These are phyloP conservation scores for Cyclotella sp. DNA, from an alignment of 108 stramenopile species.

Conservation along the genomic window DNA sequence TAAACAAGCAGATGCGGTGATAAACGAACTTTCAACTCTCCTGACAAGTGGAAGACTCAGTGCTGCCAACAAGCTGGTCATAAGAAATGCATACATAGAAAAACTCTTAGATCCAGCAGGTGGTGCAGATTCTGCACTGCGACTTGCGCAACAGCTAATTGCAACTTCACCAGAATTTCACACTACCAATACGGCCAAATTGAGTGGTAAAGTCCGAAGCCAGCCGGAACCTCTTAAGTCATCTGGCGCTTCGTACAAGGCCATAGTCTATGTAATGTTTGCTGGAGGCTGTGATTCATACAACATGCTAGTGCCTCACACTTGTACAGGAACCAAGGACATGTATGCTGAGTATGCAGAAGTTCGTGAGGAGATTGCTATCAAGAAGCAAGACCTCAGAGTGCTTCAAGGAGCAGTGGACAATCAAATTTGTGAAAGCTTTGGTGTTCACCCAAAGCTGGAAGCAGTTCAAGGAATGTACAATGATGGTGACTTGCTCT, in stretches of 20 bases:
- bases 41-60: slow-evolving; percentile 62
- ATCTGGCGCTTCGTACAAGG: slow-evolving; percentile 55
- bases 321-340: slow-evolving; percentile 36
- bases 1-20: slow-evolving; percentile 33
- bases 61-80: slow-evolving; percentile 36
- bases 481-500: slow-evolving; percentile 62
- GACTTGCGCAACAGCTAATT: slow-evolving; percentile 41
- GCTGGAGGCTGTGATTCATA: slow-evolving; percentile 62
- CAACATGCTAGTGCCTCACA: slow-evolving; percentile 62
- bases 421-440: slow-evolving; percentile 65
- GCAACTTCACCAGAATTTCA: slow-evolving; percentile 54
- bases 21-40: slow-evolving; percentile 46
- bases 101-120: slow-evolving; percentile 18
- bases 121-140: slow-evolving; percentile 24
- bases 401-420: slow-evolving; percentile 35
- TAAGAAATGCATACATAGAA: slow-evolving; percentile 30
- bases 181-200: slow-evolving; percentile 43
- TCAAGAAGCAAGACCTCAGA: slow-evolving; percentile 24
- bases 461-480: slow-evolving; percentile 56
- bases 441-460: slow-evolving; percentile 59
- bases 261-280: slow-evolving; percentile 60
- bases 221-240: slow-evolving; percentile 15
- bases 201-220: slow-evolving; percentile 14
- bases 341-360: slow-evolving; percentile 40
- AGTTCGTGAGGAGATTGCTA: slow-evolving; percentile 50